These are phyloP conservation scores for Talaromyces liani DNA, from an alignment of 495 filamentous ascomycete species.

Conservation along the genomic window DNA sequence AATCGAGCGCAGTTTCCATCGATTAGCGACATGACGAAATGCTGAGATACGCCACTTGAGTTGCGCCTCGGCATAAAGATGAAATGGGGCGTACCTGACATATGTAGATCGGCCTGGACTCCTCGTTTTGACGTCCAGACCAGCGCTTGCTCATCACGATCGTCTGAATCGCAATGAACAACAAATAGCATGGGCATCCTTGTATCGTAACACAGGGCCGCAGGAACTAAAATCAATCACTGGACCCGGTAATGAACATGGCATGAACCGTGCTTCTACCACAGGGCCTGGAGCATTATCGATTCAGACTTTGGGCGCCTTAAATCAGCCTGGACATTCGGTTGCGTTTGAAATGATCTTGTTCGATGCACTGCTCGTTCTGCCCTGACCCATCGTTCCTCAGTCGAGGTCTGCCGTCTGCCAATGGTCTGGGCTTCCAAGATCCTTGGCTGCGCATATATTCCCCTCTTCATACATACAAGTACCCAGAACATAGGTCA, in stretches of 20 bases:
- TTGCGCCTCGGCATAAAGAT: not conserved
- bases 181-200: no score
- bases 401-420: not conserved
- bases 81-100: not conserved
- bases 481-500: not conserved
- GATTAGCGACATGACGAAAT: not conserved
- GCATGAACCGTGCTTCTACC: not conserved
- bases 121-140: not conserved
- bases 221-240: not conserved
- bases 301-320: not conserved
- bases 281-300: not conserved
- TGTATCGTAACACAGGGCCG: not conserved
- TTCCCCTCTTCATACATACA: not conserved
- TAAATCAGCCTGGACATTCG: not conserved
- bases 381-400: not conserved
- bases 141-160: not conserved
- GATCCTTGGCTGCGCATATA: not conserved
- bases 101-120: not conserved
- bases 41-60: not conserved
- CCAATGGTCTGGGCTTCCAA: not conserved
- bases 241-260: not conserved
- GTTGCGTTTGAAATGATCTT: not conserved
- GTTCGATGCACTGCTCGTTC: not conserved
- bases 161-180: not conserved
- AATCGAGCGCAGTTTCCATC: not conserved